Percentiles rank a stretch among this genome's conserved stretches.
Conservation (phyloP, 345 rosid genomes). For the Populus alba region DNA sequence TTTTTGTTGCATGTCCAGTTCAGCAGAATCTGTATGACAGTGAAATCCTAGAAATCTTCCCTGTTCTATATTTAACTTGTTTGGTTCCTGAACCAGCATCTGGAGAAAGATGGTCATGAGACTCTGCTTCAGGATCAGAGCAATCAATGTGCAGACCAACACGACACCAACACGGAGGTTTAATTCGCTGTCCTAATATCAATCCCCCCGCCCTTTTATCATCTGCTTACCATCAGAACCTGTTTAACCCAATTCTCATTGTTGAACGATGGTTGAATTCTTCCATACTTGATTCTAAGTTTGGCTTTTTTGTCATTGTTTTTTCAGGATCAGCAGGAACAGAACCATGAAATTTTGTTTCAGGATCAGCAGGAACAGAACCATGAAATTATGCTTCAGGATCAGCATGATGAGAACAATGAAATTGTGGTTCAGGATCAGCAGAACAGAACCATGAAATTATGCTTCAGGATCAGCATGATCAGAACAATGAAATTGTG, state of each 20-base stretch:
- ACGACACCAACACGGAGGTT: constrained; percentile 20
- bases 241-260: not conserved
- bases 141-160: constrained; percentile 10
- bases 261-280: not conserved
- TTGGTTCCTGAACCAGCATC: constrained; percentile 31
- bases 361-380: constrained; percentile 30
- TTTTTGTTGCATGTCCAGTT: not conserved
- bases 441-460: constrained; percentile 26
- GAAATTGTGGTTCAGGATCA: constrained; percentile 30
- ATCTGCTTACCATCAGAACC: not conserved
- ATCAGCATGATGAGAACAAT: constrained; percentile 26
- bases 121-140: constrained; percentile 25
- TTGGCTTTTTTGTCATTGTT: constrained; percentile 15
- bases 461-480: constrained; percentile 29
- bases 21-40: not conserved
- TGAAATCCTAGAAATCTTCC: not conserved
- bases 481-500: constrained; percentile 25
- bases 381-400: constrained; percentile 24
- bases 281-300: not conserved
- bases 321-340: constrained; percentile 33
- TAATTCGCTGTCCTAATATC: not conserved
- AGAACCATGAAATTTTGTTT: constrained; percentile 21
- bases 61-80: not conserved
- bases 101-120: constrained; percentile 29
- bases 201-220: no score